Conservation (phyloP, 169 alveolate genomes). For the Plasmodium sp. region DNA sequence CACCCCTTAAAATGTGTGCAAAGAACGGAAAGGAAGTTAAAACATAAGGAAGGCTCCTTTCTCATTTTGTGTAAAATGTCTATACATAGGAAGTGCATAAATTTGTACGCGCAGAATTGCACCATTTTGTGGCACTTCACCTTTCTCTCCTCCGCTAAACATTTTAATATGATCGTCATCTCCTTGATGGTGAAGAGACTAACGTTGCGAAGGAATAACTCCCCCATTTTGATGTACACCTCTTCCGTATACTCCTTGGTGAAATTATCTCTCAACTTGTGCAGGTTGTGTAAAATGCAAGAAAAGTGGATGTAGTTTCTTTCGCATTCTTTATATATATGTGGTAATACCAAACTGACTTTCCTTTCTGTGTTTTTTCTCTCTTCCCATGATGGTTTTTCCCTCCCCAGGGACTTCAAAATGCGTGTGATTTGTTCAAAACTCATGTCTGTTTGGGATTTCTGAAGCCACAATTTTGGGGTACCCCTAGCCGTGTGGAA, state of each 20-base stretch:
- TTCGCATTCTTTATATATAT: constrained; percentile 56
- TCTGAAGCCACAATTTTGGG: background rate
- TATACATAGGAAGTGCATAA: constrained; percentile 27
- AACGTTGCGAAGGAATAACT: constrained; percentile 14
- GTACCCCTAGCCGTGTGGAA: background rate
- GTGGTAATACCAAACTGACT: constrained; percentile 22
- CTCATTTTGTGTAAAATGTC: constrained; percentile 43
- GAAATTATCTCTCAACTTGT: constrained; percentile 40
- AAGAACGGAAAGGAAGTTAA: constrained; percentile 3
- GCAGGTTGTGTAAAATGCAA: constrained; percentile 45
- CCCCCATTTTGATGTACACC: constrained; percentile 21
- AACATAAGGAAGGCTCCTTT: background rate
- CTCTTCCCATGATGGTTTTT: background rate
- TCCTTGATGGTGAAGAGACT: constrained; percentile 34
- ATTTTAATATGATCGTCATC: constrained; percentile 64
- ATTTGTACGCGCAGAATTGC: constrained; percentile 17
- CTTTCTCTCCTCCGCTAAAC: constrained; percentile 32
- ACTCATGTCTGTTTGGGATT: background rate
- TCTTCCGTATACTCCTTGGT: constrained; percentile 33
- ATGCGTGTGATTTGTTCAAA: constrained; percentile 6
- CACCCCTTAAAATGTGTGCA: constrained; percentile 24
- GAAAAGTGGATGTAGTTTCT: constrained; percentile 50
- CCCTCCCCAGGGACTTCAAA: constrained; percentile 28
- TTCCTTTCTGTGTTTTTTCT: constrained; percentile 49
- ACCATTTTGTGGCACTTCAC: constrained; percentile 27